These are phyloP conservation scores for Trametes punicea DNA, from an alignment of 768 basidiomycete species.

Conservation along the genomic window DNA sequence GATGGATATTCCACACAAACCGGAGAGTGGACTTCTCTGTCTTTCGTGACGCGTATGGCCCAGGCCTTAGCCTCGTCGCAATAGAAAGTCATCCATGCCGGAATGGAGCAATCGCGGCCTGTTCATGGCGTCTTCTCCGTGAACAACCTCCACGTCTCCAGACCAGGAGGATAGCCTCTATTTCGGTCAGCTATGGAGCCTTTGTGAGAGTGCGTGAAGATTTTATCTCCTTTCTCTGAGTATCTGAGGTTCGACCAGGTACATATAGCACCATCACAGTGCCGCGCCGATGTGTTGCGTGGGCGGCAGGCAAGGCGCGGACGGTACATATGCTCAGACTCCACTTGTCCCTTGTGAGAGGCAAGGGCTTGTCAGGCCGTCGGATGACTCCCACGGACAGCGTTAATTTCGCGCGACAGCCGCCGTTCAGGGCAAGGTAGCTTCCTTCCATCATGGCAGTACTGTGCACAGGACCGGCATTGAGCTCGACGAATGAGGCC, in stretches of 20 bases:
- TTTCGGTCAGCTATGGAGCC: no score
- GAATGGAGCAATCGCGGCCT: not conserved
- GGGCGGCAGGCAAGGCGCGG: not conserved
- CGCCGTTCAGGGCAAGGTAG: constrained; percentile 6
- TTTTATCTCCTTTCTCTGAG: no score
- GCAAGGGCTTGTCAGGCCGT: not conserved
- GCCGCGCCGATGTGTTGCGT: not conserved
- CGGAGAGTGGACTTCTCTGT: not conserved
- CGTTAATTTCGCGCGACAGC: constrained; percentile 6
- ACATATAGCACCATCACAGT: not conserved
- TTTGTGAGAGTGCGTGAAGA: no score
- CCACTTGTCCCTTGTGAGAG: not conserved
- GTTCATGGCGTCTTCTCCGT: not conserved
- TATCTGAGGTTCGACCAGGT: not conserved
- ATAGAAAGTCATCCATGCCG: not conserved
- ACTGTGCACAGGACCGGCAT: constrained; percentile 7
- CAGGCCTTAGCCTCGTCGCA: not conserved
- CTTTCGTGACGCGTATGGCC: not conserved
- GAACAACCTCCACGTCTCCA: not conserved
- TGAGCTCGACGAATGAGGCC: constrained; percentile 7
- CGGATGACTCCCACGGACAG: constrained; percentile 1
- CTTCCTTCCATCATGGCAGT: constrained; percentile 3
- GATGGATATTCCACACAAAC: not conserved
- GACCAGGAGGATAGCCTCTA: not conserved
- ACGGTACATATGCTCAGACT: not conserved